Conservation (phyloP, 306 rosid genomes). For the Lithocarpus polystachyus region DNA sequence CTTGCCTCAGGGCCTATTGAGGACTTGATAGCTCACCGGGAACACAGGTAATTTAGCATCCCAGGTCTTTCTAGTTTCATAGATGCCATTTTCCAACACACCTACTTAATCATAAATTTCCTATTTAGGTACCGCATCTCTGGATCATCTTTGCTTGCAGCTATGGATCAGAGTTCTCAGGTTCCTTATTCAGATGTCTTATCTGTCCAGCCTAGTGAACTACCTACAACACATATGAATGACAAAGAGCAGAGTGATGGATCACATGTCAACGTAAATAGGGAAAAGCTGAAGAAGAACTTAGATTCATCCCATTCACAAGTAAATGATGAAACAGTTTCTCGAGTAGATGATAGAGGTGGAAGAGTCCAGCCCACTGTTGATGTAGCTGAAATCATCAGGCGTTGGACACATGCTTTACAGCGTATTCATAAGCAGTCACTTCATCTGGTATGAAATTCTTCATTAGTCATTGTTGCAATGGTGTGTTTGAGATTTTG, state of each 20-base stretch:
- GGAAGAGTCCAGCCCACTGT: slow-evolving; percentile 80
- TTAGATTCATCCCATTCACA: slow-evolving; percentile 36
- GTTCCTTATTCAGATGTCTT: slow-evolving; percentile 64
- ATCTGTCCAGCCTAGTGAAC: slow-evolving; percentile 58
- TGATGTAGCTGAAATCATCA: slow-evolving; percentile 93
- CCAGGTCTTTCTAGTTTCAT: slow-evolving; percentile 12
- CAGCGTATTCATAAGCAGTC: slow-evolving; percentile 98
- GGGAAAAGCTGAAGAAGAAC: slow-evolving; percentile 30
- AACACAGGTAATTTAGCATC: slow-evolving; percentile 69
- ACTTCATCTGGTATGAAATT: slow-evolving; percentile 70
- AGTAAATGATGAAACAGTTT: slow-evolving; percentile 47
- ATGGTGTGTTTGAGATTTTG: background rate
- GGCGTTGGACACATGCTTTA: slow-evolving; percentile 99
- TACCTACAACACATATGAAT: slow-evolving; percentile 42
- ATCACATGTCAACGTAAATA: slow-evolving; percentile 37
- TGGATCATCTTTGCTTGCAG: slow-evolving; percentile 97
- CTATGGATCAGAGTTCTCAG: slow-evolving; percentile 99
- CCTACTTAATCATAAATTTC: slow-evolving; percentile 25
- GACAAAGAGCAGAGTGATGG: slow-evolving; percentile 69
- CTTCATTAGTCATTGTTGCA: background rate
- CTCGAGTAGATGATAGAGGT: slow-evolving; percentile 76
- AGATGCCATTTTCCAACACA: slow-evolving; percentile 20
- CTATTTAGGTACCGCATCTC: slow-evolving; percentile 87
- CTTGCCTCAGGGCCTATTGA: slow-evolving; percentile 99
- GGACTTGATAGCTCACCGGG: slow-evolving; percentile 96